Conservation (phyloP, 345 rosid species). For the Heritiera littoralis region DNA sequence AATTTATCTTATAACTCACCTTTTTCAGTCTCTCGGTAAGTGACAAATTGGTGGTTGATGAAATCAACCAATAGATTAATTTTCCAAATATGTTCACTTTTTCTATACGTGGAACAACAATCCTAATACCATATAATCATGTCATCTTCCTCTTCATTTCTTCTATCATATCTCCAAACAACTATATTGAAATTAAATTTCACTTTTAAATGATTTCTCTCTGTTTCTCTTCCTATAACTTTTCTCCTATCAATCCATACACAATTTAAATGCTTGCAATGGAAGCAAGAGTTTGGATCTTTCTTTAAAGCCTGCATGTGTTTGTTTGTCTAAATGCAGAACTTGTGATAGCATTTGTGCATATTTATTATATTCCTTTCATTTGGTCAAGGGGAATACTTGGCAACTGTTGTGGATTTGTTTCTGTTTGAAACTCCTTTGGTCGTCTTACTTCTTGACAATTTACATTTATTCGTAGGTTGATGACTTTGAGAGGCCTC, state of each 20-base stretch:
- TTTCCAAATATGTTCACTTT: neutral
- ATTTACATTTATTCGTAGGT: conserved; percentile 33
- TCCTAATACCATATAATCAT: neutral
- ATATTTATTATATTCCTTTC: neutral
- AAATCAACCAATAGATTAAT: neutral
- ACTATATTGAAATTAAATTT: neutral
- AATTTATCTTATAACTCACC: neutral
- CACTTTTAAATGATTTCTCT: neutral
- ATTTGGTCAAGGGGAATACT: neutral
- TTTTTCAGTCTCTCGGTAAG: neutral
- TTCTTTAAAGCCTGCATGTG: conserved; percentile 9
- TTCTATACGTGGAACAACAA: neutral
- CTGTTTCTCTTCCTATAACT: conserved; percentile 2
- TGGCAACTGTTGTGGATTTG: neutral
- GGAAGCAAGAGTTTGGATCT: conserved; percentile 4
- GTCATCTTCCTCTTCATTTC: neutral
- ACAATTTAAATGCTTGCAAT: neutral
- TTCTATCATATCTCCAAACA: neutral
- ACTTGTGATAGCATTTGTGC: conserved; percentile 5
- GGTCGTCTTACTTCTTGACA: conserved; percentile 19
- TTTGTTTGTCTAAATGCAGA: conserved; percentile 12
- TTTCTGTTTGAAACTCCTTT: neutral
- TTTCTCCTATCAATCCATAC: neutral
- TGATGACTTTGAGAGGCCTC: conserved; percentile 74
- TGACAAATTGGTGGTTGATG: neutral